A percentile compares a stretch with the other conserved stretches of the same genome.
phyloP scores from a whole-genome alignment of 352 stramenopile species.

The Phytophthora cactorum region DNA sequence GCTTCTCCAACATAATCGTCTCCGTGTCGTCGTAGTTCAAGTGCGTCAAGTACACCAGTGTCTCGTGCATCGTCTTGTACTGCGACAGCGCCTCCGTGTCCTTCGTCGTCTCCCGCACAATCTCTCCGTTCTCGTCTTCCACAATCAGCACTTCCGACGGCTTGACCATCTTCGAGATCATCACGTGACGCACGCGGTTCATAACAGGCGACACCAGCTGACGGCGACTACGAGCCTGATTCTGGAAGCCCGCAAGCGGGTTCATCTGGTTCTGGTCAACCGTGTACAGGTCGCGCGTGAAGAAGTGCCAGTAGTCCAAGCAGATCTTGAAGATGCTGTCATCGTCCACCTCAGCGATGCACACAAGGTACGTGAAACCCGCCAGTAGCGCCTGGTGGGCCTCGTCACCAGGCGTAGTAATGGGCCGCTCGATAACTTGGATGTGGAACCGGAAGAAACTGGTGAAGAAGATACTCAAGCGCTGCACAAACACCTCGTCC shows the following conservation, averaged over 20 bases:
- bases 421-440: constrained; percentile 93
- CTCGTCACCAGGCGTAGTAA: constrained; percentile 78
- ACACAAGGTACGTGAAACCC: constrained; percentile 94
- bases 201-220: constrained; percentile 89
- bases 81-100: constrained; percentile 99
- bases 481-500: constrained; percentile 97
- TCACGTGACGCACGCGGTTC: constrained; percentile 95
- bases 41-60: constrained; percentile 99
- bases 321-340: constrained; percentile 99
- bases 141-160: constrained; percentile 99
- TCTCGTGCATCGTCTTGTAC: constrained; percentile 99
- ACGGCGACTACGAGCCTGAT: constrained; percentile 56
- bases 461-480: constrained; percentile 97
- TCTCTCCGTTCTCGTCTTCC: constrained; percentile 99
- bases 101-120: constrained; percentile 98
- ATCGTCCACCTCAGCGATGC: constrained; percentile 92
- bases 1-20: constrained; percentile 99
- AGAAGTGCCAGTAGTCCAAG: constrained; percentile 97
- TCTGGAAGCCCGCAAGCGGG: constrained; percentile 65
- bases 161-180: constrained; percentile 99
- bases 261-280: constrained; percentile 84
- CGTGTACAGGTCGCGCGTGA: constrained; percentile 97
- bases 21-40: constrained; percentile 99
- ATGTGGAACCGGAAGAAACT: constrained; percentile 96
- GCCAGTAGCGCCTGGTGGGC: constrained; percentile 91